Evolutionary conservation across 768 basidiomycete species (phyloP), one percentile per base, ranked within the genome.

Genomic region (Panaeolus papilionaceus): DNA sequence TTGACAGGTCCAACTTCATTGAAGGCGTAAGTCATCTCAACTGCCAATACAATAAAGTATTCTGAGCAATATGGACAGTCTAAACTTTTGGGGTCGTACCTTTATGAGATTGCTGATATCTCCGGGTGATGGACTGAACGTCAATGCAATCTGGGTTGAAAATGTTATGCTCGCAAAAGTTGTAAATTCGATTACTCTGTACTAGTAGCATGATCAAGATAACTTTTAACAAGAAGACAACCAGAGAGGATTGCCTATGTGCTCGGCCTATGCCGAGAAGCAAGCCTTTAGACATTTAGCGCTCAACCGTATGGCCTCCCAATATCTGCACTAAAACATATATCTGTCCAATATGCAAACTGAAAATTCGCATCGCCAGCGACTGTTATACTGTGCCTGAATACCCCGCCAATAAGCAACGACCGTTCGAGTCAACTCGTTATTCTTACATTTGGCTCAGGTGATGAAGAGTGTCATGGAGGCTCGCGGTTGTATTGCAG

Each of bases 1-100:
- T 66, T 23, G 65, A 66, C 12, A 18, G 61, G 33, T 51, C 51
- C 16, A 66, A 66, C 33, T 66, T 66, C 20, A 40, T 66, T 39
- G 42, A 66, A 11, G 65, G 65, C 38, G 65, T 66, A 37, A 42
- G 51, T 66, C 12, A 51, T 26, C 9, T 66, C 38, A 33, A 38
- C 28, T 61, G 38, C 33, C 4, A 3, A 42, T 40, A 40, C 16
- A 51, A 18, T 28, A 40, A 39, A 18, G 14, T 7, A n/a, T 42
- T n/a, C 33, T 58, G 10, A 23, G 26, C 26, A 8, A 39, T 8
- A 61, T 58, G 28, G 33, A 37, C 12, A 66, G 68, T 38, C 44
- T 23, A 64, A 68, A 38, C 64, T 66, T 12, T 10, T 66, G 38
- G 54, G 64, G n/a, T 20, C 33, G 11, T 54, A 63, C 42, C 62